Evolutionary conservation across 208 protist genomes (phyloP), one percentile per base, ranked within the genome.

Genomic region (Acanthamoeba castellanii): DNA sequence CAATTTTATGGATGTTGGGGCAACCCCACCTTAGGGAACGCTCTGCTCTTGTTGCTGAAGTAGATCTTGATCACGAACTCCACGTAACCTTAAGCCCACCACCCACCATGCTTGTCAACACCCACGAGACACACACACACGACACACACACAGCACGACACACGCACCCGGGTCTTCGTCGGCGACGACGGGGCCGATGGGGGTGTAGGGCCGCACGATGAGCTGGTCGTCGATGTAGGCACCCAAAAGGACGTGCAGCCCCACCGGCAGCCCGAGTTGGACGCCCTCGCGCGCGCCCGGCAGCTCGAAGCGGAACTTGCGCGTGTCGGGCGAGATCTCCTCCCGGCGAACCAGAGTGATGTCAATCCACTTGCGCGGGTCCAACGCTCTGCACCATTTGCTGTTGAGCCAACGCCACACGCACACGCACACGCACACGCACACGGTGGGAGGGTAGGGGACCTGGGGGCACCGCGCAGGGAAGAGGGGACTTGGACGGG

Each of bases 61-160:
- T 82, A 82, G 37, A 82, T 34, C 74, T 82, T 82, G 74, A 82
- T 82, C 32, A 82, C 74, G 30, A 82, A 82, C 74, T 82, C 74
- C 32, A 82, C 74, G 25, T 82, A 52, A 14, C 74, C 74, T 82
- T 45, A 30, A 13, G 13, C 74, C 32, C 8, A 76, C n/a, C n/a
- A n/a, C n/a, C n/a, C n/a, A n/a, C n/a, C n/a, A n/a, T n/a, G n/a
- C n/a, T n/a, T 11, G 30, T 27, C 20, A 74, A 22, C 30, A 22
- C 20, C 13, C 20, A 13, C 74, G 30, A 9, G 37, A 42, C 37
- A 16, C 37, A 52, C 37, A 37, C 11, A 14, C 32, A 22, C 30
- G 61, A 18, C 20, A 27, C 42, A 27, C 74, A 34, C 37, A 3
- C 34, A 11, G 13, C 68, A 76, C 68, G 2, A 76, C 68, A 45